These are phyloP conservation scores for Chamaenerion angustifolium DNA, from an alignment of 345 rosid genomes.

Conservation along the genomic window DNA sequence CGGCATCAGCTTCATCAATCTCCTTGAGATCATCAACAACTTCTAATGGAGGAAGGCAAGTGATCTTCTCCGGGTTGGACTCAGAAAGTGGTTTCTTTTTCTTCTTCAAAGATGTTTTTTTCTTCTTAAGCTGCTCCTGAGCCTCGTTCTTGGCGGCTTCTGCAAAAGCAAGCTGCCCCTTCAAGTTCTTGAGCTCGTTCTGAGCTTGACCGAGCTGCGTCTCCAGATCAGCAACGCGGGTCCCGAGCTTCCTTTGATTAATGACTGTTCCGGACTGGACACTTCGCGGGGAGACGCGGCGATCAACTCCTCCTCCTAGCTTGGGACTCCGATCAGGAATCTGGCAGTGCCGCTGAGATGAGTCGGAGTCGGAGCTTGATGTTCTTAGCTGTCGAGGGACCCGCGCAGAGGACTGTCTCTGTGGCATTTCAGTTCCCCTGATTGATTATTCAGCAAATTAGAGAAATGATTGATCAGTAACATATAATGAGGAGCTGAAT, in stretches of 20 bases:
- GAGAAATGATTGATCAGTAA: too few species aligned
- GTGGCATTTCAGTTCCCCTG: conserved; percentile 60
- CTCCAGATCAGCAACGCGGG: conserved; percentile 73
- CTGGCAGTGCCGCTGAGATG: conserved; percentile 35
- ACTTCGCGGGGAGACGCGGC: conserved; percentile 58
- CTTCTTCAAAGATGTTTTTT: conserved; percentile 37
- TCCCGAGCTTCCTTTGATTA: conserved; percentile 67
- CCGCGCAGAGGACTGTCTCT: conserved; percentile 53
- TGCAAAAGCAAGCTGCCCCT: conserved; percentile 58
- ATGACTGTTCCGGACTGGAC: conserved; percentile 34
- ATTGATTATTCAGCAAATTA: not conserved
- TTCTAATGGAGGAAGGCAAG: conserved; percentile 12
- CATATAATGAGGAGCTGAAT: too few species aligned
- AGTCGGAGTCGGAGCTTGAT: conserved; percentile 42
- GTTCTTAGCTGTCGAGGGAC: conserved; percentile 39
- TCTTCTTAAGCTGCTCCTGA: conserved; percentile 46
- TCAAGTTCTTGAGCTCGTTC: conserved; percentile 61
- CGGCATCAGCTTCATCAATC: conserved; percentile 46
- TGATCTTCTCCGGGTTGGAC: conserved; percentile 10
- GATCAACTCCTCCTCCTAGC: conserved; percentile 30
- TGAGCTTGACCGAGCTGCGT: conserved; percentile 95
- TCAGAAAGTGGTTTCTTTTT: conserved; percentile 16
- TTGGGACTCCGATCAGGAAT: conserved; percentile 54
- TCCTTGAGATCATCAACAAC: conserved; percentile 19
- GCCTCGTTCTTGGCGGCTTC: conserved; percentile 82